phyloP scores from a whole-genome alignment of 2,329 filamentous ascomycete species.

The Trichophyton benhamiae region DNA sequence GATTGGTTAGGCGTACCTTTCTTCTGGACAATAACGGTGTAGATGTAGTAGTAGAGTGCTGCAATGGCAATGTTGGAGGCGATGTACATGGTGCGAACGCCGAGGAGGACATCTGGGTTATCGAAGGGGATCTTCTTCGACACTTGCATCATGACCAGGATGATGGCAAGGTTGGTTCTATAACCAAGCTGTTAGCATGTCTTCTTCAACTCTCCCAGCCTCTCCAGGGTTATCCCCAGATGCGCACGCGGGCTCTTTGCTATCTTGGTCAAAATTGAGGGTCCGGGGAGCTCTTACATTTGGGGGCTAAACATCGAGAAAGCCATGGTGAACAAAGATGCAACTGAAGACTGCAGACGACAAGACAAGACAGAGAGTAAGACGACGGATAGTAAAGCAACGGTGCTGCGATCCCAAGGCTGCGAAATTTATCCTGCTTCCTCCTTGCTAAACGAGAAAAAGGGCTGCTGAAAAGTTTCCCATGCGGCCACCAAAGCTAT shows the following conservation, averaged over 20 bases:
- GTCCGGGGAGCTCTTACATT: slow-evolving; percentile 15
- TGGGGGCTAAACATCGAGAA: slow-evolving; percentile 20
- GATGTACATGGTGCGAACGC: slow-evolving; percentile 53
- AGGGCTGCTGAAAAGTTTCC: neutral
- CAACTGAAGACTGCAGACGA: neutral
- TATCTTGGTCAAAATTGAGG: neutral
- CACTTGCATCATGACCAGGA: slow-evolving; percentile 96
- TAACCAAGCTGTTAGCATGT: slow-evolving; percentile 10
- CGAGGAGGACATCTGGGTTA: slow-evolving; percentile 58
- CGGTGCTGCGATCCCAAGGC: neutral
- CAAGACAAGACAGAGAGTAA: neutral
- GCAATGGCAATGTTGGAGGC: slow-evolving; percentile 72
- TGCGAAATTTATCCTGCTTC: neutral
- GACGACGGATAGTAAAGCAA: neutral
- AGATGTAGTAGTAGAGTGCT: slow-evolving; percentile 72
- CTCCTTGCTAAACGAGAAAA: neutral
- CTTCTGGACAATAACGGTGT: slow-evolving; percentile 82
- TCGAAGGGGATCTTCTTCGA: slow-evolving; percentile 94
- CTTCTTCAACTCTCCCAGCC: neutral
- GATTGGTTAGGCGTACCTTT: slow-evolving; percentile 55
- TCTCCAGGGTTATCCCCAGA: neutral
- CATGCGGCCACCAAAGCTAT: neutral
- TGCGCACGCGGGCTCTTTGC: neutral
- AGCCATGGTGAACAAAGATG: neutral
- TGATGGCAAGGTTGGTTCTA: slow-evolving; percentile 87